A percentile compares a stretch with the other conserved stretches of the same genome.
Conservation (phyloP, 441 rosid genomes). For the Aquilaria agallochum region DNA sequence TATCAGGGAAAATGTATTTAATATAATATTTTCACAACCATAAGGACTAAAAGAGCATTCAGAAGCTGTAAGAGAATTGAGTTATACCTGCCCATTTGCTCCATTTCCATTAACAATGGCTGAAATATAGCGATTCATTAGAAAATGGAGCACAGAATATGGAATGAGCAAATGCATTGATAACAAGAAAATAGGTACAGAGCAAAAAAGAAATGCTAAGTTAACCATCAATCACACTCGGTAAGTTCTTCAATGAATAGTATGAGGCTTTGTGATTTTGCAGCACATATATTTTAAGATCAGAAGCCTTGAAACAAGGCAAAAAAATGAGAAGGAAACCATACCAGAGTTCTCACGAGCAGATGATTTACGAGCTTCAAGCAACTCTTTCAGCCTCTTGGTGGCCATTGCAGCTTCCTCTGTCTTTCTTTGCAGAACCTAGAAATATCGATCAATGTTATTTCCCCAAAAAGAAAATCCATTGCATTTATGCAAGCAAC, state of each 20-base stretch:
- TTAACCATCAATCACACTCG: conserved; percentile 11
- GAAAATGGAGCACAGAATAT: conserved; percentile 15
- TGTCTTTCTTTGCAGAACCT: conserved; percentile 99
- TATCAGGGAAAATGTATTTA: conserved; percentile 9
- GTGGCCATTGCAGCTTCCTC: conserved; percentile 99
- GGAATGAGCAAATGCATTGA: conserved; percentile 1
- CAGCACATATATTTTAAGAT: conserved; percentile 10
- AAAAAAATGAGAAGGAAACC: neutral
- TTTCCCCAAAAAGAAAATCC: conserved; percentile 3
- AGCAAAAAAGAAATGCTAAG: neutral
- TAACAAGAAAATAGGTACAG: neutral
- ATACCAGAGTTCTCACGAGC: conserved; percentile 71
- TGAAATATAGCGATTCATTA: conserved; percentile 41
- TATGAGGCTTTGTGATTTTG: conserved; percentile 1
- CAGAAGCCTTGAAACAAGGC: conserved; percentile 12
- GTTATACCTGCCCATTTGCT: conserved; percentile 75
- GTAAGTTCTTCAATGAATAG: conserved; percentile 6
- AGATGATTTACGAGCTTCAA: conserved; percentile 92
- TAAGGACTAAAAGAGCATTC: neutral
- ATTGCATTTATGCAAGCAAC: neutral
- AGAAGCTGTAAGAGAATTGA: conserved; percentile 5
- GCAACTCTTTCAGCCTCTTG: conserved; percentile 92
- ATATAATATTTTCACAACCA: neutral
- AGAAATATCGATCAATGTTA: conserved; percentile 16
- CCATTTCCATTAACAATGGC: conserved; percentile 72